phyloP scores from a whole-genome alignment of 352 stramenopile genomes.

The Aphanomyces stellatus region DNA sequence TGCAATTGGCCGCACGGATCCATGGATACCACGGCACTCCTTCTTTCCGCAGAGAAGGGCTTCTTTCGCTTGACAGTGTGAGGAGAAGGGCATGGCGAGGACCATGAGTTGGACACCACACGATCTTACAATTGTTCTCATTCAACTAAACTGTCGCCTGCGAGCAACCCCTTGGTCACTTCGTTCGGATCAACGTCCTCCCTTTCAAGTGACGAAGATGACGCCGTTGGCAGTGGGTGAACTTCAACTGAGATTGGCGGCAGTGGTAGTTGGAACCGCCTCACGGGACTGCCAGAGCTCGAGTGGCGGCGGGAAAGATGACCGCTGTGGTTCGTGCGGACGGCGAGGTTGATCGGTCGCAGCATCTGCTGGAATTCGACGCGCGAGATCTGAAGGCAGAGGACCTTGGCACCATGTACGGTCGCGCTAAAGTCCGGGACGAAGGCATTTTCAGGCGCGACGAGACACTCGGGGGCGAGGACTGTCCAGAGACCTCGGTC shows the following conservation, averaged over 20 bases:
- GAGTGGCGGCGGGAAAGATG: neutral
- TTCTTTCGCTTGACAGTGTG: too few relatives aligned
- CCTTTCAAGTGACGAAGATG: neutral
- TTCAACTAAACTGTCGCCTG: neutral
- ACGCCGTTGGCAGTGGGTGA: neutral
- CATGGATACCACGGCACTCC: too few relatives aligned
- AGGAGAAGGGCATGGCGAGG: too few relatives aligned
- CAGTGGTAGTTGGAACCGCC: neutral
- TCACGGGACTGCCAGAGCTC: neutral
- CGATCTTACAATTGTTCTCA: too few relatives aligned
- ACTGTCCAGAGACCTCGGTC: slow-evolving; percentile 28
- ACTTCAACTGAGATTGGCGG: too few relatives aligned
- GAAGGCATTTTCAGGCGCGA: slow-evolving; percentile 34
- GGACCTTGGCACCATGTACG: slow-evolving; percentile 20
- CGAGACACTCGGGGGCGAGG: slow-evolving; percentile 33
- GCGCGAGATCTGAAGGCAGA: slow-evolving; percentile 30
- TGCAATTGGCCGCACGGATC: too few relatives aligned
- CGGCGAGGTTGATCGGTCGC: neutral
- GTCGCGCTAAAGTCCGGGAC: slow-evolving; percentile 32
- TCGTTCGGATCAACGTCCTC: neutral
- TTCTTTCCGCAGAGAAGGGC: too few relatives aligned
- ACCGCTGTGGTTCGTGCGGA: neutral
- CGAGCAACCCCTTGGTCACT: neutral
- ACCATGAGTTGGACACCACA: too few relatives aligned
- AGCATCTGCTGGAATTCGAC: slow-evolving; percentile 37